These are phyloP conservation scores for Sporothrix brunneoviolacea DNA, from an alignment of 2,329 filamentous ascomycete species.

Conservation along the genomic window DNA sequence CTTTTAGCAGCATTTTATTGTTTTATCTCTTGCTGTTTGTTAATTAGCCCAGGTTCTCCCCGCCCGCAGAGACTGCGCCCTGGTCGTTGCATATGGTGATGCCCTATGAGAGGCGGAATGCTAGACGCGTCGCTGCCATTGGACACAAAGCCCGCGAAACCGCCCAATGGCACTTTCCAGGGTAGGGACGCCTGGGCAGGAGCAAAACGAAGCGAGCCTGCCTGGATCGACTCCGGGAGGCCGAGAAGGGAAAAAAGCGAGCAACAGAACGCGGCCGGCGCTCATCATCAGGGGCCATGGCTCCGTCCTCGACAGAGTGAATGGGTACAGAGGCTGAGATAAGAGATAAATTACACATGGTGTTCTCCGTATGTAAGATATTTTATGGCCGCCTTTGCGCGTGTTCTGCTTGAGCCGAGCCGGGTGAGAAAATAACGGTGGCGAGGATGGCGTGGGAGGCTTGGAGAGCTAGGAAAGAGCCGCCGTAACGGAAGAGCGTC, in stretches of 20 bases:
- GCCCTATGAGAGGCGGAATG: constrained; percentile 30
- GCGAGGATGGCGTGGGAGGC: too few species aligned
- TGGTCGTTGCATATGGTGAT: constrained; percentile 30
- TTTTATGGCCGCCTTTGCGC: too few species aligned
- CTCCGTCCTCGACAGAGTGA: too few species aligned
- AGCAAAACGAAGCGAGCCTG: neutral
- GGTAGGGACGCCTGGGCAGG: neutral
- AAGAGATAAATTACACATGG: too few species aligned
- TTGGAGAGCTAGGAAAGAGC: neutral
- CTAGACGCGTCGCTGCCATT: constrained; percentile 26
- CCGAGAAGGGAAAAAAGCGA: neutral
- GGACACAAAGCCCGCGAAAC: constrained; percentile 21
- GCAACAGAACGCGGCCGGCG: neutral
- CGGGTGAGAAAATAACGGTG: neutral
- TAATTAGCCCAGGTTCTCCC: neutral
- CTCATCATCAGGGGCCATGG: too few species aligned
- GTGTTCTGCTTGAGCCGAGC: neutral
- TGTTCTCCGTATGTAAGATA: too few species aligned
- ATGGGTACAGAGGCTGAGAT: too few species aligned
- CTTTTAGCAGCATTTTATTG: neutral
- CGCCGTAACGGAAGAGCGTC: too few species aligned
- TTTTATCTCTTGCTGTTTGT: neutral
- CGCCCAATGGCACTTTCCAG: constrained; percentile 14
- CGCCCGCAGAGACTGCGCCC: constrained; percentile 21
- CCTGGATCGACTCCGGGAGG: too few species aligned